phyloP scores from a whole-genome alignment of 768 basidiomycete species.

The Naganishia vaughanmartiniae region DNA sequence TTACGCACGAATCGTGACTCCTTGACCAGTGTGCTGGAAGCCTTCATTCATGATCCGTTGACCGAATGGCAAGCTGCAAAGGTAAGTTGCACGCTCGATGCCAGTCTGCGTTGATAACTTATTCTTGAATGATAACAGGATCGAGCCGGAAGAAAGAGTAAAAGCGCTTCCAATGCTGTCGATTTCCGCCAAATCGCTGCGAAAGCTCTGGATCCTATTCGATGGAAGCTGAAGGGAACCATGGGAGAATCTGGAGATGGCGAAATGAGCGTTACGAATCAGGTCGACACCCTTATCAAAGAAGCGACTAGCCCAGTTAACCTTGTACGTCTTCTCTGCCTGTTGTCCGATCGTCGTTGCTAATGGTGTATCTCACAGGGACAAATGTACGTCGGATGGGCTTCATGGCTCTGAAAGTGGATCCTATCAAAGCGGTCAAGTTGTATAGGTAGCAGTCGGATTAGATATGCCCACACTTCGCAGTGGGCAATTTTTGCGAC shows the following conservation, averaged over 20 bases:
- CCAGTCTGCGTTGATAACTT: background rate
- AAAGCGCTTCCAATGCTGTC: background rate
- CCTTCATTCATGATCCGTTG: constrained; percentile 94
- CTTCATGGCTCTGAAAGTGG: constrained; percentile 65
- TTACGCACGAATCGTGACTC: constrained; percentile 88
- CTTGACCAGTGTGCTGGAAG: constrained; percentile 91
- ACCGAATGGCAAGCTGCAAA: constrained; percentile 77
- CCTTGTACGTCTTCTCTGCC: constrained; percentile 57
- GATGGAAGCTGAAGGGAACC: constrained; percentile 65
- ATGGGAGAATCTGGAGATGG: constrained; percentile 47
- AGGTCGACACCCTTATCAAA: constrained; percentile 87
- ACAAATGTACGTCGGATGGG: constrained; percentile 88
- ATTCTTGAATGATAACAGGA: background rate
- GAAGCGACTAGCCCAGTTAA: constrained; percentile 75
- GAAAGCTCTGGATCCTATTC: constrained; percentile 73
- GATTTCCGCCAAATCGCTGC: constrained; percentile 59
- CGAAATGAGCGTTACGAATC: constrained; percentile 72
- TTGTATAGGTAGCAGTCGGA: background rate
- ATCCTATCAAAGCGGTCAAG: background rate
- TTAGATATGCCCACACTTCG: background rate
- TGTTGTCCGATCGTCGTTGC: background rate
- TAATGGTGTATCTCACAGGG: constrained; percentile 55
- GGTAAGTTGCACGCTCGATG: background rate
- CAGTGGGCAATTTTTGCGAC: too few species aligned
- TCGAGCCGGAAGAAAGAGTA: constrained; percentile 19